Evolutionary conservation across 768 basidiomycete species (phyloP).

Genomic region (Termitomyces sp.): DNA sequence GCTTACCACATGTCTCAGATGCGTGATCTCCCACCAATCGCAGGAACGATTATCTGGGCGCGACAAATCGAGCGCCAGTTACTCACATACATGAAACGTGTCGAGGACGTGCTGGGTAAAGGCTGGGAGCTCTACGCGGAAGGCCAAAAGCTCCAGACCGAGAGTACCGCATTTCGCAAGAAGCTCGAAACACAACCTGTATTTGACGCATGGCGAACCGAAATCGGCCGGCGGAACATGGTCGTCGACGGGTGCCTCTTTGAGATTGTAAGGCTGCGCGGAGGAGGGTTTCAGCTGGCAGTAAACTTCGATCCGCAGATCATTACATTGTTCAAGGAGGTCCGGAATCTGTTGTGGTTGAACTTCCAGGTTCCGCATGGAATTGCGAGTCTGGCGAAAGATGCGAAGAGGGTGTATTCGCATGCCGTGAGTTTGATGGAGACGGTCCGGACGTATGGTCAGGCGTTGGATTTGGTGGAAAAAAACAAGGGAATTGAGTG

Average conservation of each 20-base stretch:
- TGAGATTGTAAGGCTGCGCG: constrained; percentile 75
- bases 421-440: constrained; percentile 99
- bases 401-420: constrained; percentile 96
- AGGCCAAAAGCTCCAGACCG: constrained; percentile 93
- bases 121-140: constrained; percentile 99
- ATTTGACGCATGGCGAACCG: constrained; percentile 94
- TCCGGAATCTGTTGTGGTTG: constrained; percentile 92
- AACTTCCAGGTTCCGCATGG: constrained; percentile 94
- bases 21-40: constrained; percentile 97
- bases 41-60: constrained; percentile 98
- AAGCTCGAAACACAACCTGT: constrained; percentile 94
- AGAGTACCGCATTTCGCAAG: constrained; percentile 86
- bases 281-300: constrained; percentile 77
- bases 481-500: constrained; percentile 88
- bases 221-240: constrained; percentile 92
- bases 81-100: constrained; percentile 95
- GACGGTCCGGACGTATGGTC: constrained; percentile 95
- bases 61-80: constrained; percentile 98
- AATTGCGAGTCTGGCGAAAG: constrained; percentile 95
- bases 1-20: constrained; percentile 98
- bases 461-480: constrained; percentile 90
- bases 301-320: constrained; percentile 99
- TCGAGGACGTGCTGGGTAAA: constrained; percentile 96
- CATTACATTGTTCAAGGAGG: constrained; percentile 98
- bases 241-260: constrained; percentile 88